Evolutionary conservation across 2,329 filamentous ascomycete genomes (phyloP).

Genomic region (Cephalotrichum gorgonifer): DNA sequence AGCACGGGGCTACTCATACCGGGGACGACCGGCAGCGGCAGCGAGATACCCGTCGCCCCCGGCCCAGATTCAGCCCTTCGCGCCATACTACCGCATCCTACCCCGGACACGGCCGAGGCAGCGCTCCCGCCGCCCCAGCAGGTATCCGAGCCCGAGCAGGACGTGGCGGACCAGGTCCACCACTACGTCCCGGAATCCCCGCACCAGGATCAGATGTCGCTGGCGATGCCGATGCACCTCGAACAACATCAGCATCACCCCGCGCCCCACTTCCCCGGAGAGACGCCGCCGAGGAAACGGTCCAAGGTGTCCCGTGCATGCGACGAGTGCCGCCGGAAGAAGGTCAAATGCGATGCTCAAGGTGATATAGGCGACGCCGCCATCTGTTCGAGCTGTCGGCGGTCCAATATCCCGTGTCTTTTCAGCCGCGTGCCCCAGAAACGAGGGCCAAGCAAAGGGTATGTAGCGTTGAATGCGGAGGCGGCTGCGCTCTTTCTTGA

Average conservation of each 20-base stretch:
- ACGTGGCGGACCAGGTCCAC: conserved; percentile 9
- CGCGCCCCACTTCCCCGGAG: conserved; percentile 18
- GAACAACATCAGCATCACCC: conserved; percentile 22
- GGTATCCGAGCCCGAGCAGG: neutral
- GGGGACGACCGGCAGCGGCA: conserved; percentile 29
- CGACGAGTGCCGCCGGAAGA: conserved; percentile 81
- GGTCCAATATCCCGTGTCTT: conserved; percentile 65
- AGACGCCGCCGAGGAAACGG: conserved; percentile 62
- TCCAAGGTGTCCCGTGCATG: conserved; percentile 83
- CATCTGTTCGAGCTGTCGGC: conserved; percentile 72
- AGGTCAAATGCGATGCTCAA: conserved; percentile 78
- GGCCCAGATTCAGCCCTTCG: conserved; percentile 26
- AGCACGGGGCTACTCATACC: conserved; percentile 33
- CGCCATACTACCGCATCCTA: conserved; percentile 32
- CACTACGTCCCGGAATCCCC: conserved; percentile 6
- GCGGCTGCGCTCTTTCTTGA: no score
- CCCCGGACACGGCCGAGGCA: conserved; percentile 15
- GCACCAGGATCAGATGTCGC: conserved; percentile 9
- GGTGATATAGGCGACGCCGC: conserved; percentile 62
- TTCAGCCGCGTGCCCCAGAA: conserved; percentile 87
- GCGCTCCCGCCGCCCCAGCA: neutral
- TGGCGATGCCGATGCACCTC: conserved; percentile 23
- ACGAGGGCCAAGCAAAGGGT: conserved; percentile 81
- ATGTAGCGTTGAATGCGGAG: conserved; percentile 16
- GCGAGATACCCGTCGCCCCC: conserved; percentile 27